These are phyloP conservation scores for Penicillium argentinense DNA, from an alignment of 495 filamentous ascomycete genomes.

Conservation along the genomic window DNA sequence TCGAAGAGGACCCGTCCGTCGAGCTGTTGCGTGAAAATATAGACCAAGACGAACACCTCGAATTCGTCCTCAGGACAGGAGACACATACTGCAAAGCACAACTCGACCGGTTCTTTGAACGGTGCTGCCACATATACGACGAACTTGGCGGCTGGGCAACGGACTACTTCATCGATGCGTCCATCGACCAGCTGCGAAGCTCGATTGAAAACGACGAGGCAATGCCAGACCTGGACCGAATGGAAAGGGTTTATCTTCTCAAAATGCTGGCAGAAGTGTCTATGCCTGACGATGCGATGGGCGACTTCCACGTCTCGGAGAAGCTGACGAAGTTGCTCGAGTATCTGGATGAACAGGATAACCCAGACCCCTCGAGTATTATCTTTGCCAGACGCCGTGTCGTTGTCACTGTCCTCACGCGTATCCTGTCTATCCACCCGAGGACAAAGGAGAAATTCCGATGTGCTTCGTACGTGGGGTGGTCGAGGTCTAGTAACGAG, in stretches of 20 bases:
- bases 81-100: slow-evolving; percentile 66
- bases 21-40: slow-evolving; percentile 45
- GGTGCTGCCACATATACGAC: slow-evolving; percentile 44
- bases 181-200: slow-evolving; percentile 48
- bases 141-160: slow-evolving; percentile 75
- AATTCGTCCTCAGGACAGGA: slow-evolving; percentile 44
- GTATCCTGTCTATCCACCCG: slow-evolving; percentile 64
- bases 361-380: slow-evolving; percentile 60
- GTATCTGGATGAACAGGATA: slow-evolving; percentile 46
- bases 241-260: slow-evolving; percentile 63
- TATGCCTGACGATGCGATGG: slow-evolving; percentile 18
- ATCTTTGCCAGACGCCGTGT: slow-evolving; percentile 77
- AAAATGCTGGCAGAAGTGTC: slow-evolving; percentile 48
- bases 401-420: slow-evolving; percentile 64
- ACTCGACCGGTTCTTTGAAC: slow-evolving; percentile 54
- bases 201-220: slow-evolving; percentile 29
- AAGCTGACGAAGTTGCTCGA: slow-evolving; percentile 58
- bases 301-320: slow-evolving; percentile 36
- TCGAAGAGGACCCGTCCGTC: slow-evolving; percentile 71
- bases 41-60: slow-evolving; percentile 36
- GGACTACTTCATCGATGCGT: slow-evolving; percentile 66
- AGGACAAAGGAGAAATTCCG: slow-evolving; percentile 57
- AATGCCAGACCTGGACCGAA: slow-evolving; percentile 40
- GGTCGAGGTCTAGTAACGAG: slow-evolving; percentile 48
- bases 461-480: slow-evolving; percentile 66